Percentiles rank a stretch among this genome's conserved stretches.
These are phyloP conservation scores for Sonneratia caseolaris DNA, from an alignment of 345 rosid species.

Conservation along the genomic window DNA sequence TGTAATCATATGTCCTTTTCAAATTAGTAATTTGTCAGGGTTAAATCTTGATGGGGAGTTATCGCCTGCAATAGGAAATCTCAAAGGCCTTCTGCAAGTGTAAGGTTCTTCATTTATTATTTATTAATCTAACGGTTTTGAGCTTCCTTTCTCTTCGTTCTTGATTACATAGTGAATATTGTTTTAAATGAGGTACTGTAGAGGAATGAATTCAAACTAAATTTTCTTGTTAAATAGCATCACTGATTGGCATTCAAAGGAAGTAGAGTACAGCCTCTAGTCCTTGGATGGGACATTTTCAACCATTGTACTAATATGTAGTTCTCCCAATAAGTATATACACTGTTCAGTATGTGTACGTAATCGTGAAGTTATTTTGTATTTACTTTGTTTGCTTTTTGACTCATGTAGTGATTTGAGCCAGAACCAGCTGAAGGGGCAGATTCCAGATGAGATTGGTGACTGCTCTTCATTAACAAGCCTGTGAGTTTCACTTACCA, in stretches of 20 bases:
- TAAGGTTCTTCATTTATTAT: slow-evolving; percentile 20
- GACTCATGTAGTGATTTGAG: slow-evolving; percentile 48
- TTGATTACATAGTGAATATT: neutral
- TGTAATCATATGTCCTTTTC: neutral
- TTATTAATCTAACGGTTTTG: neutral
- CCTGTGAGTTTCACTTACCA: slow-evolving; percentile 43
- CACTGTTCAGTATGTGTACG: neutral
- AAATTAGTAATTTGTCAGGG: slow-evolving; percentile 70
- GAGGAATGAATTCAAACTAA: neutral
- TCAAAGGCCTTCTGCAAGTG: slow-evolving; percentile 57
- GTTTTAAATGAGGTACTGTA: neutral
- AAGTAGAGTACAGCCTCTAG: neutral
- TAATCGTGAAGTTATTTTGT: neutral
- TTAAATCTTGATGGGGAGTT: slow-evolving; percentile 91
- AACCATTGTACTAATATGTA: neutral
- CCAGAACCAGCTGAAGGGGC: slow-evolving; percentile 74
- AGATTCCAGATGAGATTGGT: slow-evolving; percentile 96
- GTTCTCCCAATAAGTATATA: neutral
- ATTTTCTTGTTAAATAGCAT: neutral
- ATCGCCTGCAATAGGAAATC: slow-evolving; percentile 79
- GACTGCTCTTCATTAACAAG: slow-evolving; percentile 66
- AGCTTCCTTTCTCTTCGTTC: neutral
- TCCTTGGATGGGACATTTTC: neutral
- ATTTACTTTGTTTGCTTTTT: neutral
- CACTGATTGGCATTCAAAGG: neutral